phyloP scores from a whole-genome alignment of 1,284 basidiomycete species.

The Coriolopsis trogii region DNA sequence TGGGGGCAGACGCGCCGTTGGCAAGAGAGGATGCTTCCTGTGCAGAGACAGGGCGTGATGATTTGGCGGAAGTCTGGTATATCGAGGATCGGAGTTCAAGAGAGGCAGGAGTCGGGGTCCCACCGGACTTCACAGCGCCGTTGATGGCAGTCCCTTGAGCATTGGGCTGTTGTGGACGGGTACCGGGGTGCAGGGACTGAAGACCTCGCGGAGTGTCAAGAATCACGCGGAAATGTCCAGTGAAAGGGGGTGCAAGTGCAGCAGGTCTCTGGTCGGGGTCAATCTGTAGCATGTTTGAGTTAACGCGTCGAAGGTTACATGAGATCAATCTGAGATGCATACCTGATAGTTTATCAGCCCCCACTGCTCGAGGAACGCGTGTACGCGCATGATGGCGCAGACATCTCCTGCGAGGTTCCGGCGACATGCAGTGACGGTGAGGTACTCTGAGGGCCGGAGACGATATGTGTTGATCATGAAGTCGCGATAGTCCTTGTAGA shows the following conservation, averaged over 20 bases:
- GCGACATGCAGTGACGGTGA: conserved; percentile 97
- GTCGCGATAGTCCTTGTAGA: conserved; percentile 99
- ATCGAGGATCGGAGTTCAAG: conserved; percentile 87
- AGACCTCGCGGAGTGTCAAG: conserved; percentile 97
- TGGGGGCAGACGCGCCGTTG: conserved; percentile 56
- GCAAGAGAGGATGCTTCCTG: conserved; percentile 66
- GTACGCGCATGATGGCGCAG: conserved; percentile 98
- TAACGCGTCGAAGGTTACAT: conserved; percentile 13
- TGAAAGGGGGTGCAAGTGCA: conserved; percentile 94
- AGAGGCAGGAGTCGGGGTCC: conserved; percentile 64
- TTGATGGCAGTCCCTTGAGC: conserved; percentile 50
- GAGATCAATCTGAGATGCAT: conserved; percentile 24
- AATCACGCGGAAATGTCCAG: conserved; percentile 97
- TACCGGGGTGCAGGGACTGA: conserved; percentile 94
- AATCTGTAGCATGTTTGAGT: conserved; percentile 58
- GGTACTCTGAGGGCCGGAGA: conserved; percentile 92
- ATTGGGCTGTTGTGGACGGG: conserved; percentile 54
- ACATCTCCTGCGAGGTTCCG: conserved; percentile 98
- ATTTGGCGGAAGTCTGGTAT: conserved; percentile 85
- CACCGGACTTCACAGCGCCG: conserved; percentile 47
- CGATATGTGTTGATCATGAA: conserved; percentile 99
- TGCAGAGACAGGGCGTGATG: conserved; percentile 68
- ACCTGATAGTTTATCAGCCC: conserved; percentile 99
- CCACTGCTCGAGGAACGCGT: conserved; percentile 99
- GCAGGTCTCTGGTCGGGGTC: conserved; percentile 97